Evolutionary conservation across 495 filamentous ascomycete genomes (phyloP).

Genomic region (Platismatia glauca): DNA sequence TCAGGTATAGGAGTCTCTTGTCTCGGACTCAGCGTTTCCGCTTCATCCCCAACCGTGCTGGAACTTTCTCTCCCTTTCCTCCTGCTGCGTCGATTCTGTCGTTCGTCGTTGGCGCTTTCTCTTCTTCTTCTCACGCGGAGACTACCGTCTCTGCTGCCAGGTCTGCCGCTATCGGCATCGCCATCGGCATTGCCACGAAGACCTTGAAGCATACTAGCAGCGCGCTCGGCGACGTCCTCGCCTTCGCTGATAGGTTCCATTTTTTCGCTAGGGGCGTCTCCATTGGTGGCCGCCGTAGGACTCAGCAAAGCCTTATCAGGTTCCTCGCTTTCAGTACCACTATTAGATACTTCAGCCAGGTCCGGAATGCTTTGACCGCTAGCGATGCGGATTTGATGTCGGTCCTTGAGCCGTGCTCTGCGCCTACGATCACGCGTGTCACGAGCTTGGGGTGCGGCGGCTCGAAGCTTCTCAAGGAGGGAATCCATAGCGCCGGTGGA

Average conservation of each 20-base stretch:
- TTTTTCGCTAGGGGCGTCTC: conserved; percentile 24
- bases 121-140: conserved; percentile 49
- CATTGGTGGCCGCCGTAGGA: conserved; percentile 26
- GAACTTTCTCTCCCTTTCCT: conserved; percentile 37
- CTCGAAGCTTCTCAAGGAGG: conserved; percentile 89
- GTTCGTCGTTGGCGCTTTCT: conserved; percentile 64
- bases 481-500: conserved; percentile 91
- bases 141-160: conserved; percentile 35
- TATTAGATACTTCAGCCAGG: conserved; percentile 31
- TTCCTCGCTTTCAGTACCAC: conserved; percentile 23
- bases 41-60: conserved; percentile 40
- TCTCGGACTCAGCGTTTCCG: conserved; percentile 21
- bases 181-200: conserved; percentile 51
- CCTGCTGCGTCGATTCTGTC: conserved; percentile 44
- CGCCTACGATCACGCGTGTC: conserved; percentile 83
- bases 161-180: conserved; percentile 45
- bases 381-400: conserved; percentile 85
- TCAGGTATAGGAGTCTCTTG: conserved; percentile 21
- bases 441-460: conserved; percentile 79
- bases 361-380: conserved; percentile 80
- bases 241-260: conserved; percentile 45
- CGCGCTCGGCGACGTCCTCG: conserved; percentile 75
- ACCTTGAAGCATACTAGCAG: conserved; percentile 72
- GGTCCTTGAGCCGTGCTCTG: conserved; percentile 76
- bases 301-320: conserved; percentile 21